Evolutionary conservation across 345 rosid species (phyloP).

Genomic region (Noccaea bulbosa): DNA sequence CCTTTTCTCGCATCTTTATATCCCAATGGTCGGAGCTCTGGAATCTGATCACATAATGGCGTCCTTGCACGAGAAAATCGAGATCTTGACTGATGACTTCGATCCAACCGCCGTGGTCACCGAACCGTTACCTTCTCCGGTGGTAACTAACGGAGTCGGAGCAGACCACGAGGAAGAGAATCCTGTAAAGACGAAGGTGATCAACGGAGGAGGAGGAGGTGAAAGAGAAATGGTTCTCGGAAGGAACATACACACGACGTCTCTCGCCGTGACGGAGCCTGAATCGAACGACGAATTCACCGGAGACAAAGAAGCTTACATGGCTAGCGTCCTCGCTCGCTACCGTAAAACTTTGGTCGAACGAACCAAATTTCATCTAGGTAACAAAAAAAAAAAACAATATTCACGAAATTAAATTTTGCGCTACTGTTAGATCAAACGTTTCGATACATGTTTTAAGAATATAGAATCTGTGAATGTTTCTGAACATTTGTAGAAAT

Average conservation of each 20-base stretch:
- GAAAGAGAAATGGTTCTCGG: constrained; percentile 80
- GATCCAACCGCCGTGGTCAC: constrained; percentile 51
- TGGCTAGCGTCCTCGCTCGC: constrained; percentile 93
- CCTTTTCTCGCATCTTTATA: constrained; percentile 7
- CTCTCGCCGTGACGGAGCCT: constrained; percentile 87
- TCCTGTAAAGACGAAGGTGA: constrained; percentile 11
- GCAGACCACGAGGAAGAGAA: constrained; percentile 18
- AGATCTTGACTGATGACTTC: constrained; percentile 46
- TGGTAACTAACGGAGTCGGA: constrained; percentile 27
- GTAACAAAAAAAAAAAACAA: constrained; percentile 37
- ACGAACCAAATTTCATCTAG: constrained; percentile 80
- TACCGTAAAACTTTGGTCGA: constrained; percentile 76
- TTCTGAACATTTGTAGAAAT: neutral
- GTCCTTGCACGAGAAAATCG: constrained; percentile 20
- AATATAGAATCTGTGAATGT: too few species aligned
- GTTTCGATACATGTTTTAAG: neutral
- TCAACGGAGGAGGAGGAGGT: constrained; percentile 15
- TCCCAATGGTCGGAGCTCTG: constrained; percentile 39
- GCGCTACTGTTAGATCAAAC: neutral
- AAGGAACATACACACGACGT: constrained; percentile 76
- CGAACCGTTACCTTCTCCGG: constrained; percentile 58
- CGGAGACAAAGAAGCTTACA: constrained; percentile 92
- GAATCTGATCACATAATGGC: constrained; percentile 39
- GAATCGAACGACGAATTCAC: constrained; percentile 84
- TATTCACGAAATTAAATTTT: neutral